Evolutionary conservation across 768 basidiomycete genomes (phyloP), one percentile per base, ranked within the genome.

Genomic region (Hygrophorus russula): DNA sequence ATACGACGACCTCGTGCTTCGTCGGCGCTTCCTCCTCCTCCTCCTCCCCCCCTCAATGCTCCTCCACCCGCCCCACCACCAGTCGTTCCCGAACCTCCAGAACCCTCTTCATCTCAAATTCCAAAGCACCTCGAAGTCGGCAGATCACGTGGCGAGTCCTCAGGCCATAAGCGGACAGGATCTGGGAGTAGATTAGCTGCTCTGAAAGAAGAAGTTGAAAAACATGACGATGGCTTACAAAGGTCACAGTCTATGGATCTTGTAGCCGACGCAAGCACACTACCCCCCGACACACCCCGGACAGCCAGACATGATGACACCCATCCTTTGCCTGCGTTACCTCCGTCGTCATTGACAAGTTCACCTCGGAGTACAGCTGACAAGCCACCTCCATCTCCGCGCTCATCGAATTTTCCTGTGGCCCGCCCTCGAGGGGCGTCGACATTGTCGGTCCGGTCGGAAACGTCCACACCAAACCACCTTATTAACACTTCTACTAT

Each of bases 311-410:
- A 63, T 51, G 76, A 78, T 33, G 24, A 24, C 24, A 3, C 24
- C 24, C 82, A 74, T 45, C 84, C 80, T 14, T 63, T 84, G 10
- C 83, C 82, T 13, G 80, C 80, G 35, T 57, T 82, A 20, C 52
- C 58, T 37, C 51, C 56, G 8, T 46, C 57, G 8, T 58, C 53
- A 36, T 50, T 55, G 11, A 55, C 55, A 17, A 60, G 53, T 29
- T 62, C 60, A 29, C 59, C 64, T 41, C 62, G 65, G 27, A 29
- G 24, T 29, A 55, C 59, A 53, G 56, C 59, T 48, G 53, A 64
- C 45, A 65, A 59, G 53, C 49, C 62, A 29, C 70, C 73, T 9
- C 63, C 69, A 18, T 78, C 78, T 30, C 78, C 81, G 30, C 63
- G 66, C n/a, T 53, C 65, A 20, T 52, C 67, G 14, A 42, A 8